A percentile compares a stretch with the other conserved stretches of the same genome.
Conservation (phyloP, 164 flowering plant species). For the Piper longum region DNA sequence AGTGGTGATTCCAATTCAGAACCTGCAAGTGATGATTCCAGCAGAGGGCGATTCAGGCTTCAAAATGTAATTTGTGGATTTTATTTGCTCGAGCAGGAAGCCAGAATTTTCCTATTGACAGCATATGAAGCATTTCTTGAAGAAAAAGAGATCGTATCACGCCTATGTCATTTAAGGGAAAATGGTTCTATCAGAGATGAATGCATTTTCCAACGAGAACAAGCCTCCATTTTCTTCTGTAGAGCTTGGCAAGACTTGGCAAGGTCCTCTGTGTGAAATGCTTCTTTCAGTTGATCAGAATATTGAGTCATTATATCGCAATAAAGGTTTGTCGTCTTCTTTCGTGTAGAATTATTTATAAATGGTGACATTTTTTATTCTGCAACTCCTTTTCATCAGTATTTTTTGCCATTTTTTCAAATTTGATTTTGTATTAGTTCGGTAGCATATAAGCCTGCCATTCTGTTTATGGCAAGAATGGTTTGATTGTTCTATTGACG, state of each 20-base stretch:
- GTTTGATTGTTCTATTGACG: neutral
- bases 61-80: neutral
- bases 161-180: constrained; percentile 27
- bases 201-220: constrained; percentile 1
- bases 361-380: neutral
- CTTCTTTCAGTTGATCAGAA: constrained; percentile 21
- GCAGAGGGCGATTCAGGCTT: neutral
- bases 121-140: constrained; percentile 52
- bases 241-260: constrained; percentile 72
- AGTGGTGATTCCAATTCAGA: no score
- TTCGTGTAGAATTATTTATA: neutral
- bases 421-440: no score
- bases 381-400: neutral
- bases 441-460: neutral
- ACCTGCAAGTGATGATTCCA: neutral
- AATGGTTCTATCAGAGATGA: constrained; percentile 5
- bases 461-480: neutral
- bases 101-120: constrained; percentile 37
- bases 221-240: constrained; percentile 26
- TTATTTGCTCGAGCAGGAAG: constrained; percentile 29
- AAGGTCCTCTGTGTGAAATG: constrained; percentile 67
- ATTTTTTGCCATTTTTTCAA: neutral
- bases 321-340: constrained; percentile 25
- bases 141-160: constrained; percentile 26
- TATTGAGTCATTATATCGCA: constrained; percentile 2